A percentile compares a stretch with the other conserved stretches of the same genome.
Evolutionary conservation across 2,329 filamentous ascomycete genomes (phyloP).

Genomic region (Pseudopyrenochaeta lycopersici): DNA sequence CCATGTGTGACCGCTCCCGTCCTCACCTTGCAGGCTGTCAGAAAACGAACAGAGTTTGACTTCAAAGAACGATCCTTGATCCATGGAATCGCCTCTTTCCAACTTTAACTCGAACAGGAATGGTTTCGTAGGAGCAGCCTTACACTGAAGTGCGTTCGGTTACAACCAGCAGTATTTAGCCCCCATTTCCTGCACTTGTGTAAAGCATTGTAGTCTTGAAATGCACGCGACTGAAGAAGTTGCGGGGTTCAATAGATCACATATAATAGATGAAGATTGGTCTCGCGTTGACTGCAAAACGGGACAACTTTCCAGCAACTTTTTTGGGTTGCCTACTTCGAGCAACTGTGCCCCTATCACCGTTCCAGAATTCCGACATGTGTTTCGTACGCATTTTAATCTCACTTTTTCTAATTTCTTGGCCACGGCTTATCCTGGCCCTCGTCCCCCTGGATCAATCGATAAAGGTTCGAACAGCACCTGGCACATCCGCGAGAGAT

Average conservation of each 20-base stretch:
- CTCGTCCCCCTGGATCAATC: neutral
- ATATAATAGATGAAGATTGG: constrained; percentile 4
- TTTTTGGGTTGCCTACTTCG: too few relatives aligned
- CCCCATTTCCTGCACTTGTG: constrained; percentile 1
- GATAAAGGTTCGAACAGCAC: constrained; percentile 14
- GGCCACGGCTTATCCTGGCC: neutral
- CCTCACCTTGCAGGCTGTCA: too few relatives aligned
- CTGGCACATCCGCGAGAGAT: constrained; percentile 14
- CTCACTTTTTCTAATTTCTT: neutral
- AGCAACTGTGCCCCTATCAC: too few relatives aligned
- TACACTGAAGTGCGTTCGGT: constrained; percentile 8
- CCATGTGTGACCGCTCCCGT: too few relatives aligned
- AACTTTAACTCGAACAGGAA: neutral
- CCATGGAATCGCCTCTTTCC: constrained; percentile 2
- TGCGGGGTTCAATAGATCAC: neutral
- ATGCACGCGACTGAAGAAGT: neutral
- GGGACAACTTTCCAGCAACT: too few relatives aligned
- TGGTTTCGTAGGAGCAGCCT: constrained; percentile 4
- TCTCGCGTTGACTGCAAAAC: neutral
- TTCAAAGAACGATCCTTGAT: neutral
- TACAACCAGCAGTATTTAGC: constrained; percentile 3
- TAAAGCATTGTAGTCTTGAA: constrained; percentile 2
- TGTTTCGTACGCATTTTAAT: neutral
- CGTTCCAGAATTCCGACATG: too few relatives aligned
- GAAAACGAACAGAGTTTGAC: too few relatives aligned